These are phyloP conservation scores for Umbilicus rupestris DNA, from an alignment of 164 flowering plant species.

Conservation along the genomic window DNA sequence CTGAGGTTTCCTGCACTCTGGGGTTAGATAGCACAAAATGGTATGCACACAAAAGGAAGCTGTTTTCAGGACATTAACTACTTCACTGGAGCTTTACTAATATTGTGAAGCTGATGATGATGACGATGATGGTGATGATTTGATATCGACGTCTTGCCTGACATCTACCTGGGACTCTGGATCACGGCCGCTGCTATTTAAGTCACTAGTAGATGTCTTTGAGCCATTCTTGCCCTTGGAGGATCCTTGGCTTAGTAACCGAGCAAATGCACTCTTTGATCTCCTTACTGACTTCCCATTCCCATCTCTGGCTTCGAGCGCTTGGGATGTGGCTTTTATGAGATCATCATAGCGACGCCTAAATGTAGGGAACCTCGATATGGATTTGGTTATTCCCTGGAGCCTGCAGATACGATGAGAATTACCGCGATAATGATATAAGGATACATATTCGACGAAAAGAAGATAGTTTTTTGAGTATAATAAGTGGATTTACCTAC, in stretches of 20 bases:
- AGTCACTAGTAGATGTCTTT: neutral
- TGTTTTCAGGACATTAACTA: neutral
- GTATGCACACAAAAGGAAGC: neutral
- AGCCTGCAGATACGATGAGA: conserved; percentile 32
- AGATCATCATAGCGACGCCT: conserved; percentile 50
- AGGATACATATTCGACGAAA: neutral
- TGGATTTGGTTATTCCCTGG: conserved; percentile 67
- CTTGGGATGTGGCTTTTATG: conserved; percentile 32
- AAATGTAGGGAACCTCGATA: conserved; percentile 77
- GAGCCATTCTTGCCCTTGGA: conserved; percentile 28
- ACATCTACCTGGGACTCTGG: conserved; percentile 23
- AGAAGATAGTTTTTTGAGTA: neutral
- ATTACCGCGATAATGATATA: neutral
- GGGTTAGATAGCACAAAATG: neutral
- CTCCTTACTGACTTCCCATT: conserved; percentile 20
- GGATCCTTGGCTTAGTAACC: conserved; percentile 47
- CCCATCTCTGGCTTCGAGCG: conserved; percentile 40
- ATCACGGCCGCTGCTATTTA: conserved; percentile 17
- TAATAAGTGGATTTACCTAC: conserved; percentile 41
- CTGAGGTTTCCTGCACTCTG: neutral
- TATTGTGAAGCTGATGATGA: neutral
- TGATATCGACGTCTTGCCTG: conserved; percentile 15
- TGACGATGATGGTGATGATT: conserved; percentile 6
- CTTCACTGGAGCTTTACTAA: neutral
- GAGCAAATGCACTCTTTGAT: conserved; percentile 37